Conservation (phyloP, 2,329 filamentous ascomycete genomes). For the Rhytidhysteron rufulum region DNA sequence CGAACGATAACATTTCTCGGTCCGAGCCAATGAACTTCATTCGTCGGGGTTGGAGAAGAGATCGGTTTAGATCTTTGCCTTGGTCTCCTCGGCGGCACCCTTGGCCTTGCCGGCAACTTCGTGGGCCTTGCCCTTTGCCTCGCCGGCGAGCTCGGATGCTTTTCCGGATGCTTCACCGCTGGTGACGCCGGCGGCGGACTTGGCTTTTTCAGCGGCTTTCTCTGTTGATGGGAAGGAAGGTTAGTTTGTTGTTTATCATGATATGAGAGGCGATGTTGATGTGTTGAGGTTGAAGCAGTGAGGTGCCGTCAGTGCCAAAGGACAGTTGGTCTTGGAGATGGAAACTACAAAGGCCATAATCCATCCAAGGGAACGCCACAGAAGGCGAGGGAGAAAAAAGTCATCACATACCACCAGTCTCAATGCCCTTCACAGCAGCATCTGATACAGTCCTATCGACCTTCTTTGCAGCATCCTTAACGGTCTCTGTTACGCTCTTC, state of each 20-base stretch:
- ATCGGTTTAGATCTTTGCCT: slow-evolving; percentile 11
- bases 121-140: slow-evolving; percentile 44
- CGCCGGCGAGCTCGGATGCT: slow-evolving; percentile 36
- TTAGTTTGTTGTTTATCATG: background rate
- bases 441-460: slow-evolving; percentile 55
- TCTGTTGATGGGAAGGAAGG: slow-evolving; percentile 38
- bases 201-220: slow-evolving; percentile 35
- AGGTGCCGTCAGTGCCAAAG: background rate
- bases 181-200: slow-evolving; percentile 38
- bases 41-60: no score
- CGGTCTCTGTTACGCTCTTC: slow-evolving; percentile 52
- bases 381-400: background rate
- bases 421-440: slow-evolving; percentile 58
- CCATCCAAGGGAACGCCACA: no score
- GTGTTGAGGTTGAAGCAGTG: slow-evolving; percentile 2
- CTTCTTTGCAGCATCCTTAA: slow-evolving; percentile 57
- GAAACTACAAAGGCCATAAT: no score
- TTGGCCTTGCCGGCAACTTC: slow-evolving; percentile 19
- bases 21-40: no score
- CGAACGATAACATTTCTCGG: no score
- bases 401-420: slow-evolving; percentile 55
- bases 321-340: background rate
- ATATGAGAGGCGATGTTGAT: background rate
- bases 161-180: slow-evolving; percentile 41
- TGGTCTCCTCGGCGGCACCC: slow-evolving; percentile 9